phyloP scores from a whole-genome alignment of 2,329 filamentous ascomycete species.

The Phialocephala sp. region DNA sequence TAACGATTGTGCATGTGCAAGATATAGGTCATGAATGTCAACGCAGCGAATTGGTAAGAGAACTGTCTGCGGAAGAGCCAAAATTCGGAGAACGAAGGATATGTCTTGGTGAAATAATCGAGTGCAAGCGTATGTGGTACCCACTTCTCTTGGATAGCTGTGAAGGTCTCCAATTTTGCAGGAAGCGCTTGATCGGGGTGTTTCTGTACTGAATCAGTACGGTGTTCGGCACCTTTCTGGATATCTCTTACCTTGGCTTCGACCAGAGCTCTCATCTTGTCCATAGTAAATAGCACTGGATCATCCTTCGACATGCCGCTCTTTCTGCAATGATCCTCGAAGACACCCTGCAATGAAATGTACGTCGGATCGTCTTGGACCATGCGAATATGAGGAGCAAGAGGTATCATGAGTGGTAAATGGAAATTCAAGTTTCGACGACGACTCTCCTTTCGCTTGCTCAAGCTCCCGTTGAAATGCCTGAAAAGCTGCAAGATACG shows the following conservation, averaged over 20 bases:
- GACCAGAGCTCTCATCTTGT: slow-evolving; percentile 81
- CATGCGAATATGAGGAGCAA: slow-evolving; percentile 92
- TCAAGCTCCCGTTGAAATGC: slow-evolving; percentile 91
- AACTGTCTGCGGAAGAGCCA: slow-evolving; percentile 99
- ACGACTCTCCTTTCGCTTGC: slow-evolving; percentile 92
- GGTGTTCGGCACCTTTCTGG: neutral
- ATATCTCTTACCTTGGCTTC: slow-evolving; percentile 55
- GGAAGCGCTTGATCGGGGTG: slow-evolving; percentile 71
- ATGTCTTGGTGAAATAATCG: slow-evolving; percentile 87
- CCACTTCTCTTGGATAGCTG: slow-evolving; percentile 91
- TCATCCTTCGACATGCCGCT: slow-evolving; percentile 92
- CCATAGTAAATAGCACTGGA: slow-evolving; percentile 92
- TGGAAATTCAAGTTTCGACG: slow-evolving; percentile 96
- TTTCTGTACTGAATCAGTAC: slow-evolving; percentile 53
- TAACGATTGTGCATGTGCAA: slow-evolving; percentile 97
- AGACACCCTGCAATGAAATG: slow-evolving; percentile 91
- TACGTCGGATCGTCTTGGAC: slow-evolving; percentile 96
- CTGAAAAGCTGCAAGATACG: slow-evolving; percentile 95
- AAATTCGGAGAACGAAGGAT: slow-evolving; percentile 90
- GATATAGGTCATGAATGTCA: slow-evolving; percentile 99
- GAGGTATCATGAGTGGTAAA: slow-evolving; percentile 90
- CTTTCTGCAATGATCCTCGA: slow-evolving; percentile 92
- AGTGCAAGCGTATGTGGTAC: slow-evolving; percentile 83
- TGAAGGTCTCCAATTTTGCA: slow-evolving; percentile 88
- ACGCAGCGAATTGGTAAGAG: slow-evolving; percentile 89